Evolutionary conservation across 805 yeast species (phyloP).

Genomic region (Ogataea pilisensis): DNA sequence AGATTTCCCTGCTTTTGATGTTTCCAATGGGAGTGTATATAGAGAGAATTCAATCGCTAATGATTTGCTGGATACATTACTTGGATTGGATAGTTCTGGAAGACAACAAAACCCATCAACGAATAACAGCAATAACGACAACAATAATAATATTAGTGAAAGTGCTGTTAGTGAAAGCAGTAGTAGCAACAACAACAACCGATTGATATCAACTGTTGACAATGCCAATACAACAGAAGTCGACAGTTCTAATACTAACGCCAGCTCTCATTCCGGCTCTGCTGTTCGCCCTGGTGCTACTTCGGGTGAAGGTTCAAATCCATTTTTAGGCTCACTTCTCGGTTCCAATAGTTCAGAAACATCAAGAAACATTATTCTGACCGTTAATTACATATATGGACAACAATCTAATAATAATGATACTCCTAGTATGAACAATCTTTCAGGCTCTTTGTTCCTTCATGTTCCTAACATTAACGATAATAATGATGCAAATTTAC

Average conservation of each 20-base stretch:
- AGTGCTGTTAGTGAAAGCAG: not conserved
- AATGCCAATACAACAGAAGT: conserved; percentile 18
- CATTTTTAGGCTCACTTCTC: not conserved
- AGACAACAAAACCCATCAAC: conserved; percentile 1
- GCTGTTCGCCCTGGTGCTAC: conserved; percentile 22
- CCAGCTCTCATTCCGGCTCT: conserved; percentile 3
- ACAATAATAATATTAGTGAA: too few relatives aligned
- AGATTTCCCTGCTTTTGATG: conserved; percentile 36
- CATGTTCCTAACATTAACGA: conserved; percentile 64
- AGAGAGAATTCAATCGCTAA: conserved; percentile 20
- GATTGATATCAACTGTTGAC: too few relatives aligned
- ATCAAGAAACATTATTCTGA: conserved; percentile 35
- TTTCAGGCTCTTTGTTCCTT: conserved; percentile 55
- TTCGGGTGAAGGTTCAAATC: too few relatives aligned
- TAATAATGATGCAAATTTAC: conserved; percentile 56
- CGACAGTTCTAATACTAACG: conserved; percentile 13
- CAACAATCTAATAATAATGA: conserved; percentile 26
- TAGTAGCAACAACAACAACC: too few relatives aligned
- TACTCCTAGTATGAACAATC: conserved; percentile 18
- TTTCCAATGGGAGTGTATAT: conserved; percentile 29
- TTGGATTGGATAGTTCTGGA: conserved; percentile 4
- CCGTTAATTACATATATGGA: conserved; percentile 37
- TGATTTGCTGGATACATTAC: conserved; percentile 21
- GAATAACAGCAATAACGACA: too few relatives aligned
- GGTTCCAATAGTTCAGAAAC: conserved; percentile 15